phyloP scores from a whole-genome alignment of 164 flowering plant genomes.

The Akebia trifoliata region DNA sequence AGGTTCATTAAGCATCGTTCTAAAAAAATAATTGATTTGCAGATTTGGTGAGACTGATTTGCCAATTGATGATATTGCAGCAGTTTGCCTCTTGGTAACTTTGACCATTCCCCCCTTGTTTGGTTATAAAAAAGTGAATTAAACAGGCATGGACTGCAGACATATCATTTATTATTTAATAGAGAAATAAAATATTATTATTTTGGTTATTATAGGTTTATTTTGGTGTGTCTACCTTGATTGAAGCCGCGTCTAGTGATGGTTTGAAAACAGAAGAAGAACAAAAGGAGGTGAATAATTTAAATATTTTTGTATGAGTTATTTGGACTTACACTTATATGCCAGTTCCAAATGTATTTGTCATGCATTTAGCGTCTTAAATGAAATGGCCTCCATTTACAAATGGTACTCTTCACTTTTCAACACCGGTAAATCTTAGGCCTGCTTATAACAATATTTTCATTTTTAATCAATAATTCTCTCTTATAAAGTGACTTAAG shows the following conservation, averaged over 20 bases:
- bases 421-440: too few species aligned
- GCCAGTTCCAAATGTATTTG: background rate
- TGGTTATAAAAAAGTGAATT: background rate
- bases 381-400: too few species aligned
- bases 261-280: constrained; percentile 78
- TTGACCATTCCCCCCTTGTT: background rate
- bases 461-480: too few species aligned
- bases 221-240: constrained; percentile 87
- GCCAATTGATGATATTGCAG: constrained; percentile 97
- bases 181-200: constrained; percentile 1
- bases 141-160: background rate
- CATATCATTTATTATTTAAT: background rate
- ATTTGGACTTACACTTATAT: background rate
- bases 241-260: constrained; percentile 77
- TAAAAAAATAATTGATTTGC: constrained; percentile 22
- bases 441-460: too few species aligned
- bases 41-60: constrained; percentile 86
- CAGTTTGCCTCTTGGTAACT: constrained; percentile 83
- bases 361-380: too few species aligned
- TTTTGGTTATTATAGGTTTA: constrained; percentile 48
- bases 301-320: background rate
- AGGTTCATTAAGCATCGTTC: background rate
- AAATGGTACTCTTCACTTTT: too few species aligned
- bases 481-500: too few species aligned
- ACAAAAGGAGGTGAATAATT: constrained; percentile 71